phyloP scores from a whole-genome alignment of 1,139 yeast species.

The Pichia sp. region DNA sequence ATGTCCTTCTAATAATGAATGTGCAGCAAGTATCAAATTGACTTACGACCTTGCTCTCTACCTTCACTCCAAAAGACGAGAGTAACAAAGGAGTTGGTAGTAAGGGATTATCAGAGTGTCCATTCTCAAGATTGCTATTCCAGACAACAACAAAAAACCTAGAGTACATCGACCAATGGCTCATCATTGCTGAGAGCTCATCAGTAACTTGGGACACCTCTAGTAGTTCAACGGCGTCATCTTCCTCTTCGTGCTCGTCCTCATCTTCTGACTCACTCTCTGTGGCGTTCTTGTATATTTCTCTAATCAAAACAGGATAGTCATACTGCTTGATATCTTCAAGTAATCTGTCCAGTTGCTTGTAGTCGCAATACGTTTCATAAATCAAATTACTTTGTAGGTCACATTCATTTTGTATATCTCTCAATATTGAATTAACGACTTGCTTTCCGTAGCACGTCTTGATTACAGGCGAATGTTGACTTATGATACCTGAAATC shows the following conservation, averaged over 20 bases:
- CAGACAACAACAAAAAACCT: slow-evolving; percentile 67
- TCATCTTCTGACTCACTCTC: slow-evolving; percentile 14
- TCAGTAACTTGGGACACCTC: slow-evolving; percentile 51
- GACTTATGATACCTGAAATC: slow-evolving; percentile 76
- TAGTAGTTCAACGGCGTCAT: slow-evolving; percentile 31
- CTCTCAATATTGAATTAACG: slow-evolving; percentile 59
- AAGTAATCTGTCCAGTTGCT: slow-evolving; percentile 49
- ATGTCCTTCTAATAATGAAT: slow-evolving; percentile 68
- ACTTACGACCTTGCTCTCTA: slow-evolving; percentile 46
- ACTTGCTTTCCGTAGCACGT: slow-evolving; percentile 63
- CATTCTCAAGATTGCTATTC: slow-evolving; percentile 32
- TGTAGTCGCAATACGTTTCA: slow-evolving; percentile 77
- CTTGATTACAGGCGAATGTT: slow-evolving; percentile 75
- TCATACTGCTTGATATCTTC: slow-evolving; percentile 52
- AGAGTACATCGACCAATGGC: slow-evolving; percentile 82
- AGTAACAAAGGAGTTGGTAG: slow-evolving; percentile 49
- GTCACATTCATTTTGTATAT: slow-evolving; percentile 82
- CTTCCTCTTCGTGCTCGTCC: slow-evolving; percentile 15
- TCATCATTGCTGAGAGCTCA: slow-evolving; percentile 71
- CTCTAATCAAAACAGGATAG: slow-evolving; percentile 41
- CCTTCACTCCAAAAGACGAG: slow-evolving; percentile 58
- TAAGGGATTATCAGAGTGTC: slow-evolving; percentile 11
- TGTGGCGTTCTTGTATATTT: slow-evolving; percentile 16
- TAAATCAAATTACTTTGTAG: slow-evolving; percentile 82
- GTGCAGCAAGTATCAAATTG: slow-evolving; percentile 56